Evolutionary conservation across 2,329 filamentous ascomycete genomes (phyloP), one percentile per base, ranked within the genome.

Genomic region (Diaporthe australafricana): DNA sequence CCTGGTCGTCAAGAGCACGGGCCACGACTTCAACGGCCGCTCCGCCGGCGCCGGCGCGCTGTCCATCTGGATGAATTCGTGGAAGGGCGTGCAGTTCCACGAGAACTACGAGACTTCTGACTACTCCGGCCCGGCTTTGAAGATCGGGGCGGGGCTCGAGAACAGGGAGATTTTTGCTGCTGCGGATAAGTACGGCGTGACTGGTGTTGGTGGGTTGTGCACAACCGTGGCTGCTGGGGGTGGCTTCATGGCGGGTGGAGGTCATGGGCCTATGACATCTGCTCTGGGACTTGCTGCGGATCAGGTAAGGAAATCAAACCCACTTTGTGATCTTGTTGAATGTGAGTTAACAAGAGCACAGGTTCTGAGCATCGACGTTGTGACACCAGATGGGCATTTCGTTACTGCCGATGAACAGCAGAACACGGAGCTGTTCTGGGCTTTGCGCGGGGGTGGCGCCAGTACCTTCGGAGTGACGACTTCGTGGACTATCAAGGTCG

Each of bases 1-100:
- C 2, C 77, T 88, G 22, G 83, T 88, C 48, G 80, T 88, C 70
- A 83, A 82, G 72, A 86, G 87, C 77, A 88, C 86, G 0, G 86
- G 85, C 30, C 87, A 88, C 73, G 85, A 87, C 74, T 87, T 85
- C 74, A 78, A 81, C 52, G 80, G 76, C 40, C 79, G 79, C 68
- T 80, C 77, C 30, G 77, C 77, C 1, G 81, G 82, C 12, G 81
- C 79, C 69, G 80, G 81, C 1, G 77, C 81, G 1, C 76, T 84
- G 55, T 80, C 78, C 42, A 77, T 83, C 52, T 82, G 80, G 79
- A 82, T 81, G 22, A 81, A 81, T 70, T 75, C 79, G 40, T 74
- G 83, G 48, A 80, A 82, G 71, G 67, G 74, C 17, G 77, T 81
- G 17, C 62, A 77, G 27, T 79, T 79, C 55, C 75, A 71, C 73